Evolutionary conservation across 2,329 filamentous ascomycete genomes (phyloP).

Genomic region (Colletotrichum gloeosporioides): DNA sequence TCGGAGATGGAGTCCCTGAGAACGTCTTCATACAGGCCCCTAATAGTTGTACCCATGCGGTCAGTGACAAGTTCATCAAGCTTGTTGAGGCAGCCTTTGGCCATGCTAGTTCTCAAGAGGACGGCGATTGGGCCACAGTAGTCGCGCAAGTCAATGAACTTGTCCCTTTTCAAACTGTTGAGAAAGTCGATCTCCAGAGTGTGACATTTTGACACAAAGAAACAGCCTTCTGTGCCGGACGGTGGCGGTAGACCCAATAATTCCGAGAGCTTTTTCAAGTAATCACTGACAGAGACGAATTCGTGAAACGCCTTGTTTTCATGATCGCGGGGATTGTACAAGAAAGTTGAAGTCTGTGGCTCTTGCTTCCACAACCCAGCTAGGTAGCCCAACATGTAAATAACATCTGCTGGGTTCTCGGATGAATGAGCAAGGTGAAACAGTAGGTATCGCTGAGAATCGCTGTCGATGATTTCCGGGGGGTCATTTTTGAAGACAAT

Average conservation of each 20-base stretch:
- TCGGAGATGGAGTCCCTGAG: not conserved
- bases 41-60: not conserved
- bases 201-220: not conserved
- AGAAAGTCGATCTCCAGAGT: not conserved
- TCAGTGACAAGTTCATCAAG: not conserved
- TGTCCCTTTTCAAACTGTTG: not conserved
- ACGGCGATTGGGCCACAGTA: not conserved
- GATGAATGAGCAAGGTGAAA: not conserved
- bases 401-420: not conserved
- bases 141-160: not conserved
- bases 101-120: not conserved
- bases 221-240: not conserved
- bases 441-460: not conserved
- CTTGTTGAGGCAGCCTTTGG: not conserved
- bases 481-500: not conserved
- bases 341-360: not conserved
- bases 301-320: not conserved
- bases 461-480: not conserved
- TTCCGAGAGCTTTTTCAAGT: not conserved
- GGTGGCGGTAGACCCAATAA: not conserved
- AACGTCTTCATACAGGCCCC: not conserved
- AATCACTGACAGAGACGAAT: not conserved
- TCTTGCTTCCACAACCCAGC: not conserved
- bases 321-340: not conserved
- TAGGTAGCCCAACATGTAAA: not conserved